A percentile compares a stretch with the other conserved stretches of the same genome.
phyloP scores from a whole-genome alignment of 2,329 filamentous ascomycete species.

The Fusarium newnesense region DNA sequence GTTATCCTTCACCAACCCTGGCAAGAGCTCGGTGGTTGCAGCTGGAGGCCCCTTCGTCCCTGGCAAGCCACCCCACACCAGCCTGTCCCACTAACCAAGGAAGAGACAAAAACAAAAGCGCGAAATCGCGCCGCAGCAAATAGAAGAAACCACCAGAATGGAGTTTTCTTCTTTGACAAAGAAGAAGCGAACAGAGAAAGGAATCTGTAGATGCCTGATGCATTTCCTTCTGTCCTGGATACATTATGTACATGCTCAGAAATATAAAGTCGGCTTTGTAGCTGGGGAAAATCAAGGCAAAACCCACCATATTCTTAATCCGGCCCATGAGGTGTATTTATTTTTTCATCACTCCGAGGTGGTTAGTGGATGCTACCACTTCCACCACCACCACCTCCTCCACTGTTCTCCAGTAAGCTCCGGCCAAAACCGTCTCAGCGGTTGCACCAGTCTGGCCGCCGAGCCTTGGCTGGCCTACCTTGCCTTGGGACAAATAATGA shows the following conservation, averaged over 20 bases:
- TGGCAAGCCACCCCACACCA: slow-evolving; percentile 32
- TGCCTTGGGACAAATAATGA: slow-evolving; percentile 2
- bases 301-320: neutral
- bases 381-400: neutral
- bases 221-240: neutral
- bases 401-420: slow-evolving; percentile 3
- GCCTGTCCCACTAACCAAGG: neutral
- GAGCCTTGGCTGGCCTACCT: neutral
- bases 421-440: slow-evolving; percentile 30
- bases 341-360: neutral
- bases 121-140: neutral
- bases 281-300: neutral
- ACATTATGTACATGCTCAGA: neutral
- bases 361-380: slow-evolving; percentile 2
- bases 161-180: neutral
- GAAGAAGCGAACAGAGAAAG: neutral
- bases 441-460: slow-evolving; percentile 17
- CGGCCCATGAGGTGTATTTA: neutral
- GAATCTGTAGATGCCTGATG: too few species aligned
- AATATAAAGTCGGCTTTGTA: neutral
- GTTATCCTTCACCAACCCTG: slow-evolving; percentile 20
- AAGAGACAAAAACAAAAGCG: neutral
- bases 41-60: slow-evolving; percentile 24
- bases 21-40: slow-evolving; percentile 20
- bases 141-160: neutral